Percentiles rank a stretch among this genome's conserved stretches.
phyloP scores from a whole-genome alignment of 805 yeast genomes.

The Hanseniaspora opuntiae region DNA sequence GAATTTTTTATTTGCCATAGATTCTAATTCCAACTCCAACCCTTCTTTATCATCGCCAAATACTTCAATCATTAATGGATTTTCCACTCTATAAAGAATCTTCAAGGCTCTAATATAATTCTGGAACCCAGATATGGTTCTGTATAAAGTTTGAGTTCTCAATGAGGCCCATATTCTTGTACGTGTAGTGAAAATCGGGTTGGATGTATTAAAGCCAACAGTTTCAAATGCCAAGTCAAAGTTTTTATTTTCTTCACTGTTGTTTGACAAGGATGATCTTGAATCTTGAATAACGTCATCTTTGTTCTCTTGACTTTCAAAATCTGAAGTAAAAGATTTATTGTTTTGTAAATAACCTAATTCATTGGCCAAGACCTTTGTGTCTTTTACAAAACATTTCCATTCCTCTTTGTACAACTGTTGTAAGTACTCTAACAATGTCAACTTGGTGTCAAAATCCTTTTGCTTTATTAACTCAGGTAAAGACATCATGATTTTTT shows the following conservation, averaged over 20 bases:
- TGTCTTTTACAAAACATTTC: conserved; percentile 66
- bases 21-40: conserved; percentile 49
- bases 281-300: not conserved
- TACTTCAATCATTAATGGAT: conserved; percentile 36
- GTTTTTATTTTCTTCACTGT: conserved; percentile 28
- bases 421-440: conserved; percentile 69
- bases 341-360: conserved; percentile 28
- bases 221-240: conserved; percentile 58
- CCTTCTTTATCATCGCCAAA: conserved; percentile 39
- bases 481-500: conserved; percentile 61
- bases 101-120: conserved; percentile 65
- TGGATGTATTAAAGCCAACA: conserved; percentile 57
- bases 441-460: conserved; percentile 43
- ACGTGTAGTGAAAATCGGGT: conserved; percentile 49
- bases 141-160: conserved; percentile 67
- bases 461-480: conserved; percentile 67
- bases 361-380: conserved; percentile 49
- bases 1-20: conserved; percentile 70
- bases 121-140: conserved; percentile 75
- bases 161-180: conserved; percentile 82
- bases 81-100: conserved; percentile 54
- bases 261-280: conserved; percentile 16
- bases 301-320: conserved; percentile 14
- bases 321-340: conserved; percentile 4
- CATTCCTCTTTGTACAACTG: conserved; percentile 62